A percentile compares a stretch with the other conserved stretches of the same genome.
These are phyloP conservation scores for Leccinum disarticulatum DNA, from an alignment of 768 basidiomycete species.

Conservation along the genomic window DNA sequence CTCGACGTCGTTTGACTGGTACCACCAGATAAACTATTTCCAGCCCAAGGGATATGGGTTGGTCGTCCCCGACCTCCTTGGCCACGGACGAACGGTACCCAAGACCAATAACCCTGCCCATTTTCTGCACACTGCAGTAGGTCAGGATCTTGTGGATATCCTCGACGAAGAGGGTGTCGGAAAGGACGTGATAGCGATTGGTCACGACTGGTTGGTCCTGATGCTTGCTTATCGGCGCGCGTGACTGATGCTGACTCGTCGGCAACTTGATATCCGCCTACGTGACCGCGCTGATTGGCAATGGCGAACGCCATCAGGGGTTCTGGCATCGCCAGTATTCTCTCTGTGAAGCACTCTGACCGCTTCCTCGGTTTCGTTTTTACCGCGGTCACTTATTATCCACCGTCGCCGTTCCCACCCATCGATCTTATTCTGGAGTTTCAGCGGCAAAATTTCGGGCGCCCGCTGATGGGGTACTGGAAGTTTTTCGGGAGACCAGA, in stretches of 20 bases:
- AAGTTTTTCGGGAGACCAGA: slow-evolving; percentile 33
- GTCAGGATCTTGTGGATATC: slow-evolving; percentile 38
- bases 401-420: slow-evolving; percentile 28
- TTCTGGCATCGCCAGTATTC: slow-evolving; percentile 30
- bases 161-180: slow-evolving; percentile 36
- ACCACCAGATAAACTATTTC: slow-evolving; percentile 39
- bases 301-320: slow-evolving; percentile 33
- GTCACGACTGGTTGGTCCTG: slow-evolving; percentile 40
- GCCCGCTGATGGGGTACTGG: slow-evolving; percentile 46
- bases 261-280: not conserved
- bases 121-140: slow-evolving; percentile 30
- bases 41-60: slow-evolving; percentile 41
- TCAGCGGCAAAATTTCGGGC: slow-evolving; percentile 31
- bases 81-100: slow-evolving; percentile 43
- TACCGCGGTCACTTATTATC: slow-evolving; percentile 35
- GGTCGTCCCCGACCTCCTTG: slow-evolving; percentile 49
- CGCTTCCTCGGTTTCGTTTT: slow-evolving; percentile 43
- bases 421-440: slow-evolving; percentile 27
- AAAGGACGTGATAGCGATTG: slow-evolving; percentile 34
- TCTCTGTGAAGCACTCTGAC: slow-evolving; percentile 39
- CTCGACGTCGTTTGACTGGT: slow-evolving; percentile 44
- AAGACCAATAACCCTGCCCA: slow-evolving; percentile 36
- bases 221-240: not conserved
- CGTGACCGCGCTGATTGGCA: slow-evolving; percentile 2
- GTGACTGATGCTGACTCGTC: not conserved